These are phyloP conservation scores for Entophlyctis luteolus DNA, from an alignment of 192 early-diverging fungal genomes.

Conservation along the genomic window DNA sequence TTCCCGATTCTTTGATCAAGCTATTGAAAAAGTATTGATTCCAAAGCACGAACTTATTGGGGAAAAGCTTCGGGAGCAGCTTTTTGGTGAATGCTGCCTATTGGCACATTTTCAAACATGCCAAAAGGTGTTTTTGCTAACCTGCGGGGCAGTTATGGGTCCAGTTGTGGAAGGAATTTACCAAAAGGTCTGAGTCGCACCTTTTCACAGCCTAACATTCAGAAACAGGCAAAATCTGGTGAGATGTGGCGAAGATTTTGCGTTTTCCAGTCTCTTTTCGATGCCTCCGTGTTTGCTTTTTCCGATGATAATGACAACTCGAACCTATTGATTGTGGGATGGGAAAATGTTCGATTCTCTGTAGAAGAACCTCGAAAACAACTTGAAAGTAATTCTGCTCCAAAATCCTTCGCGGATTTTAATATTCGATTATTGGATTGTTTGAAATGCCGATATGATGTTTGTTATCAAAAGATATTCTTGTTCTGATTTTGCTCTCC, in stretches of 20 bases:
- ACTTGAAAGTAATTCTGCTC: too few species aligned
- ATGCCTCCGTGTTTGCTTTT: slow-evolving; percentile 4
- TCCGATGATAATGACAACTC: background rate
- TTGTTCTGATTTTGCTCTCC: background rate
- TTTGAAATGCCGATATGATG: slow-evolving; percentile 21
- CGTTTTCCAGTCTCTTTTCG: slow-evolving; percentile 6
- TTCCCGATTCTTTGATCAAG: background rate
- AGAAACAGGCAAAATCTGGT: background rate
- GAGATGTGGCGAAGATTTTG: slow-evolving; percentile 13
- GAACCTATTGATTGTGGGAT: too few species aligned
- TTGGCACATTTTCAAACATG: slow-evolving; percentile 7
- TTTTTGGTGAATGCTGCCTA: slow-evolving; percentile 3
- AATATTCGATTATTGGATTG: background rate
- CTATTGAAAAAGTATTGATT: background rate
- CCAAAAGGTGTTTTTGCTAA: slow-evolving; percentile 20
- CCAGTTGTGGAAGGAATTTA: background rate
- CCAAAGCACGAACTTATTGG: slow-evolving; percentile 12
- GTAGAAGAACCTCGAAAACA: too few species aligned
- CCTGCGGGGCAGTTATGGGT: slow-evolving; percentile 8
- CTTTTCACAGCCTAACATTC: too few species aligned
- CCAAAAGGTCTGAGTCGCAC: slow-evolving; percentile 1
- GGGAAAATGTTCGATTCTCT: too few species aligned
- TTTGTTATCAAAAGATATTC: background rate
- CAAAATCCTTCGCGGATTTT: too few species aligned
- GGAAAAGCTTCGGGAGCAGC: background rate